These are phyloP conservation scores for Helotiales sp. DNA, from an alignment of 2,329 filamentous ascomycete genomes.

Conservation along the genomic window DNA sequence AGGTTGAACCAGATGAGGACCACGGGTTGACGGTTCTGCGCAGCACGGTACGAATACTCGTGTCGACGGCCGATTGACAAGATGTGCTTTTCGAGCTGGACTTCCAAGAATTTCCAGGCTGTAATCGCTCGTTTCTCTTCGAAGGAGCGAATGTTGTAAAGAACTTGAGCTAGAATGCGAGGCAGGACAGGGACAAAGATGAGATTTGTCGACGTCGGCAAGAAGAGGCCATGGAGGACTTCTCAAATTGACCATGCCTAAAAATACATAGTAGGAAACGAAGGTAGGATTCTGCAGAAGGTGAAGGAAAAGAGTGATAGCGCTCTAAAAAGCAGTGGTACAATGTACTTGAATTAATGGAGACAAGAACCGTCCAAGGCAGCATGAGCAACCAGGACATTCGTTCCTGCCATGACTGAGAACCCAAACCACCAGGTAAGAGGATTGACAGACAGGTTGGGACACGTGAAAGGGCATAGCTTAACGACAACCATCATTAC, in stretches of 20 bases:
- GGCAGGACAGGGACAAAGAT: conserved; percentile 2
- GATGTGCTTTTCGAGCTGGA: neutral
- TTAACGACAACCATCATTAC: too few relatives aligned
- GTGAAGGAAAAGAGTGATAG: neutral
- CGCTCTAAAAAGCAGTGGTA: neutral
- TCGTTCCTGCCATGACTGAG: neutral
- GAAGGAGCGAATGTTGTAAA: neutral
- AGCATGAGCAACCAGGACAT: neutral
- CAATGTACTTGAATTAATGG: neutral
- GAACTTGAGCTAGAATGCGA: neutral
- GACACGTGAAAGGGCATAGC: too few relatives aligned
- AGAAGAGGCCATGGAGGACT: conserved; percentile 17
- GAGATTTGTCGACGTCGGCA: conserved; percentile 4
- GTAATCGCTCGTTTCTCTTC: too few relatives aligned
- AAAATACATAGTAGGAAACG: conserved; percentile 6
- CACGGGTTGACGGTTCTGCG: neutral
- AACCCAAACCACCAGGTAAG: neutral
- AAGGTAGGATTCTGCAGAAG: neutral
- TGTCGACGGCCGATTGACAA: neutral
- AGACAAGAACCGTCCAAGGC: neutral
- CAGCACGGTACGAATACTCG: neutral
- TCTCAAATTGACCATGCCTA: conserved; percentile 17
- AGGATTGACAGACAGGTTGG: too few relatives aligned
- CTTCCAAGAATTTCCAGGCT: neutral
- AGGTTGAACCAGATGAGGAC: neutral